Conservation (phyloP, 2,329 filamentous ascomycete species). For the Lecanicillium sp. region DNA sequence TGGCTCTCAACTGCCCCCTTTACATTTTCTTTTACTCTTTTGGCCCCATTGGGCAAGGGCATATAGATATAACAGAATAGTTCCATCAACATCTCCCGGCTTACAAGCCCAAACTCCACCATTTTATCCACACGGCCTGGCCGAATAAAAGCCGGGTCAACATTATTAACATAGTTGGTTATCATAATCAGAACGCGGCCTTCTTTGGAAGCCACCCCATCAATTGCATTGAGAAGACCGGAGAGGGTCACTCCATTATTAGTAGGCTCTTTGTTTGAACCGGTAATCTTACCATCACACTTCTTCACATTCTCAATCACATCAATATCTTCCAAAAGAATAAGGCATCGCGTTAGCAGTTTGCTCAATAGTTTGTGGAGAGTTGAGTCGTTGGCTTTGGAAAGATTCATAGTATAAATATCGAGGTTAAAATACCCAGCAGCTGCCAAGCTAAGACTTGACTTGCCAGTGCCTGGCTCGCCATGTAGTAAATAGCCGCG, state of each 20-base stretch:
- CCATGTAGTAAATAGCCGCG: conserved; percentile 35
- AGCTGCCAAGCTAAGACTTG: conserved; percentile 31
- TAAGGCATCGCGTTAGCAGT: conserved; percentile 30
- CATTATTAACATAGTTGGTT: conserved; percentile 58
- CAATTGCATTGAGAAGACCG: conserved; percentile 62
- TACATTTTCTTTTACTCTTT: background rate
- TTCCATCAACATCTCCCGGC: conserved; percentile 6
- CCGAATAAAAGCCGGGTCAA: conserved; percentile 58
- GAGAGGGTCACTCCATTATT: conserved; percentile 44
- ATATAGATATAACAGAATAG: conserved; percentile 8
- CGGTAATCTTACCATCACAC: background rate
- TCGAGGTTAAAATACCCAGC: conserved; percentile 31
- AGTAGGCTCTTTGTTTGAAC: background rate
- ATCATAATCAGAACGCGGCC: conserved; percentile 70
- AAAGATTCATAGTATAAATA: conserved; percentile 31
- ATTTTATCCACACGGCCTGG: conserved; percentile 58
- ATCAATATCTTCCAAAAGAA: conserved; percentile 36
- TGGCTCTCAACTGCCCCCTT: background rate
- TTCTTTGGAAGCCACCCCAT: conserved; percentile 64
- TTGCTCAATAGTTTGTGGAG: conserved; percentile 26
- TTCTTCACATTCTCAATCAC: conserved; percentile 16
- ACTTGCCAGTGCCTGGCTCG: conserved; percentile 35
- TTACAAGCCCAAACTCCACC: conserved; percentile 10
- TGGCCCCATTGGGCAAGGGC: background rate
- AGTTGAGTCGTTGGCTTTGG: conserved; percentile 22